Evolutionary conservation across 164 flowering plant genomes (phyloP), one percentile per base, ranked within the genome.

Genomic region (Houttuynia cordata): DNA sequence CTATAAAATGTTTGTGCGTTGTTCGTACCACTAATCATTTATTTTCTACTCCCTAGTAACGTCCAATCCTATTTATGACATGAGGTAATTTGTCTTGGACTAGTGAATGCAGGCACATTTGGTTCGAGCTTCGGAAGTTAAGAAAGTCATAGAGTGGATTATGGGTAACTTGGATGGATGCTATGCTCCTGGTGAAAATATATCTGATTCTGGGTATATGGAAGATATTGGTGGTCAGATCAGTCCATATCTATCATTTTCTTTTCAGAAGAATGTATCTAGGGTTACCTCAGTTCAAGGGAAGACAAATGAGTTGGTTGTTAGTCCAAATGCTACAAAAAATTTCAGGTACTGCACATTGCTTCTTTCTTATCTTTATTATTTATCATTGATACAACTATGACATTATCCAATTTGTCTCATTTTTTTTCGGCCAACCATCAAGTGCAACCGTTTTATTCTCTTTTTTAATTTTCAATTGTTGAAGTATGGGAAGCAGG

Each of bases 81-180:
- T 81, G 76, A 80, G 79, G 75, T 82, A 78, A 80, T 84, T 79
- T 76, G 63, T 68, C 71, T 80, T 75, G 73, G 72, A 82, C 81
- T 88, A 84, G 91, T 88, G 84, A 87, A 76, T 88, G 85, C 96
- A 94, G 99, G 95, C 84, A 72, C 96, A 86, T 81, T 81, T 91
- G 71, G 66, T 84, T 59, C 79, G 85, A 75, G 96, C 99, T 70
- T 86, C 96, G 66, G 99, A 91, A 77, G 97, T 91, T 52, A 94
- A 94, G 73, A 88, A 76, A 69, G 87, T 94, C 47, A 87, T 91
- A 67, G 99, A 94, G 73, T 87, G 96, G 99, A 88, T 94, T 56
- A 79, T 94, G 88, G 77, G 81, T 71, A 87, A 81, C 68, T 79
- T 80, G 58, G 88, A 87, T 79, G 96, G 82, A 60, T 86, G 80